Base-by-base conservation (phyloP, 2,329 filamentous ascomycete species). In the Botryotinia globosa region DNA sequence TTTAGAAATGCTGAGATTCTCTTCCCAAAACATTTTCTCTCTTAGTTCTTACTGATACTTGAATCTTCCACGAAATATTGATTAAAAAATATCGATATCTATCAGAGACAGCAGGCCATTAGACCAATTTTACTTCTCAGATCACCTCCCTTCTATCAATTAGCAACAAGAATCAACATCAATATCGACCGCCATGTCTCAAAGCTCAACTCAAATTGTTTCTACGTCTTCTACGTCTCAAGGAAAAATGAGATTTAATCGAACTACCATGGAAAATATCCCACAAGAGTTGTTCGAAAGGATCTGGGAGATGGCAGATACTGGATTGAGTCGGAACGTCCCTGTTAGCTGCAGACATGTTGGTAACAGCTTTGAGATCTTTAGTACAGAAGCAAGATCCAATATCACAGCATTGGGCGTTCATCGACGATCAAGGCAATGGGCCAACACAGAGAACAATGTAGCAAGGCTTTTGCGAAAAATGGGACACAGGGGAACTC, bases 41-140 rank as follows among this genome's bases (percentile, higher is more conserved):
- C 22, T 62, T n/a, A 39, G n/a, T n/a, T 25, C 14, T 39, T 9
- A 16, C 22, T 62, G 9, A 3, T 25, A 59, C 20, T 34, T 25
- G 10, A 14, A 59, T 7, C 2, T 12, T 37, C 4, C 18, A 37
- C 22, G 4, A 37, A 14, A 37, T 25, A 10, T 37, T 37, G 20
- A n/a, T 8, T 34, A 12, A 8, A 22, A 2, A 25, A 14, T n/a
- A 12, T 37, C 5, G 5, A 61, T 37, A 61, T 37, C 5, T 25
- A 22, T 25, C 20, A 37, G 20, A 2, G 20, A 37, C 22, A 25
- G 37, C 0, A 7, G 16, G 10, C 2, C 10, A 7, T 22, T 37
- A 6, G 8, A 2, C 18, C 4, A 22, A 5, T 4, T 10, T 2
- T 20, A 3, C 9, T 10, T 20, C 1, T 20, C 18, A 58, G 8